phyloP scores from a whole-genome alignment of 495 filamentous ascomycete species.

The Penicillium psychrofluorescens region DNA sequence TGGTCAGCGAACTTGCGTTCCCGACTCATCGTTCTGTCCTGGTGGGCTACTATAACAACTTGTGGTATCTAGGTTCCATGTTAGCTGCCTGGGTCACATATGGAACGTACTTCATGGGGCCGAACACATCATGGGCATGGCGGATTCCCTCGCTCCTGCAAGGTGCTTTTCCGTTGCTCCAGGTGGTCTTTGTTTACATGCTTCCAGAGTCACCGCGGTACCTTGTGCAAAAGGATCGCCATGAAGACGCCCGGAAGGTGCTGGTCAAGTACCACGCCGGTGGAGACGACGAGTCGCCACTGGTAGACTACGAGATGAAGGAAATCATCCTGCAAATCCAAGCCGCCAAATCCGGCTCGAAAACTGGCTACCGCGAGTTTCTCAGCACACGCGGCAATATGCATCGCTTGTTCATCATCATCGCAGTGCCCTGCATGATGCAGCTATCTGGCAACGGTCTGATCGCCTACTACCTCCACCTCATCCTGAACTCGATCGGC shows the following conservation, averaged over 20 bases:
- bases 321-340: conserved; percentile 49
- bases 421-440: conserved; percentile 50
- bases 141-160: conserved; percentile 31
- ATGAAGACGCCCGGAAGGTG: conserved; percentile 42
- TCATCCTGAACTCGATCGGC: conserved; percentile 28
- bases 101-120: conserved; percentile 5
- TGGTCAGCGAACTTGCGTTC: conserved; percentile 24
- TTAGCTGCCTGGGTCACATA: conserved; percentile 8
- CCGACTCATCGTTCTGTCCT: conserved; percentile 19
- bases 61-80: conserved; percentile 12
- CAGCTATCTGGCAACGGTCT: conserved; percentile 34
- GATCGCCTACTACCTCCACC: conserved; percentile 33
- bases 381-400: conserved; percentile 48
- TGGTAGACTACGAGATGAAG: conserved; percentile 50
- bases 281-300: conserved; percentile 34
- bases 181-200: conserved; percentile 31
- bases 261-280: conserved; percentile 51
- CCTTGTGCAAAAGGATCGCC: conserved; percentile 40
- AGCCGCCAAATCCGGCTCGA: conserved; percentile 37
- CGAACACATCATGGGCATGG: conserved; percentile 36
- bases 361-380: conserved; percentile 53
- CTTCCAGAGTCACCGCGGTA: conserved; percentile 37
- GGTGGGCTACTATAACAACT: conserved; percentile 9
- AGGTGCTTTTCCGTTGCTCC: conserved; percentile 25
- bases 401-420: conserved; percentile 52